Evolutionary conservation across 257 asterid species (phyloP).

Genomic region (Capsicum pubescens): DNA sequence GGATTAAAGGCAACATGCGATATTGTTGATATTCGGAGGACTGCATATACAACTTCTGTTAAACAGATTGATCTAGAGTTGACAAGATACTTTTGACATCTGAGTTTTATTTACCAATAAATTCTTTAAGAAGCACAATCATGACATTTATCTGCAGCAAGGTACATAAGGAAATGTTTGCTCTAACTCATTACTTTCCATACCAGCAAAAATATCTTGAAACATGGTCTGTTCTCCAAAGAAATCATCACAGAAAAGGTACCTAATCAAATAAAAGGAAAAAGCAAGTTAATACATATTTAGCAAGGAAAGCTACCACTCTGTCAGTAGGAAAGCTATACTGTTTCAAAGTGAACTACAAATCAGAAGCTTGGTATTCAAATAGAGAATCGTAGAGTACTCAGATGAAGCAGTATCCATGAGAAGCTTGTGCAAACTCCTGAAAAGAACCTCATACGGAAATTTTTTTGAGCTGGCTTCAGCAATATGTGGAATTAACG

Average conservation of each 20-base stretch:
- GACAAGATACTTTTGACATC: not conserved
- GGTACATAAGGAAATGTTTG: not conserved
- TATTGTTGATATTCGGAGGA: not conserved
- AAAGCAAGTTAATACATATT: conserved; percentile 27
- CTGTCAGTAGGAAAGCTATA: not conserved
- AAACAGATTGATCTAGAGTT: not conserved
- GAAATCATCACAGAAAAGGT: conserved; percentile 97
- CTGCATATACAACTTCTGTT: conserved; percentile 16
- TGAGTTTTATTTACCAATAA: conserved; percentile 1
- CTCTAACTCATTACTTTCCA: conserved; percentile 3
- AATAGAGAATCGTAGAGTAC: conserved; percentile 48
- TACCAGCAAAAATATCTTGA: conserved; percentile 95
- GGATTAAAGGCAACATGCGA: not conserved
- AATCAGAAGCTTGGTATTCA: conserved; percentile 28
- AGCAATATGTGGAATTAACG: conserved; percentile 97
- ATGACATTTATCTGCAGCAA: conserved; percentile 20
- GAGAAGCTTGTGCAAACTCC: conserved; percentile 98
- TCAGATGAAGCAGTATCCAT: conserved; percentile 99
- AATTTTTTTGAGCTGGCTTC: conserved; percentile 96
- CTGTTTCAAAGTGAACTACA: conserved; percentile 7
- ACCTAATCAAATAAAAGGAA: conserved; percentile 56
- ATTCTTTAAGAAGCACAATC: not conserved
- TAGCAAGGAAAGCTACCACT: conserved; percentile 7
- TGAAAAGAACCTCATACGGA: conserved; percentile 99
- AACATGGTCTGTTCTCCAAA: conserved; percentile 92